Evolutionary conservation across 169 alveolate species (phyloP).

Genomic region (Eimeria tenella): DNA sequence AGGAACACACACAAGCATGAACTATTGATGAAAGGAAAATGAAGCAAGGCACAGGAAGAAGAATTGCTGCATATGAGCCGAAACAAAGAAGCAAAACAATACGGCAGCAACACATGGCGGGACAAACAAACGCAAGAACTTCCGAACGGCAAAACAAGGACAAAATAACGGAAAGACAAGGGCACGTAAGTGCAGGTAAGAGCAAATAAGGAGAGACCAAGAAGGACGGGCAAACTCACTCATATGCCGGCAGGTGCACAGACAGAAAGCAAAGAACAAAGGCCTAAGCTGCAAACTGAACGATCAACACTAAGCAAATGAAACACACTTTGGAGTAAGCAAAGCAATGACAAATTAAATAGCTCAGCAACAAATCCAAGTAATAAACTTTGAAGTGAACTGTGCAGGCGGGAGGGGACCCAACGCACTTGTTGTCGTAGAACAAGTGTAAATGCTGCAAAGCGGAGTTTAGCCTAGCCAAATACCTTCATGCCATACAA

Average conservation of each 20-base stretch:
- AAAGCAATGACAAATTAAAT: no score
- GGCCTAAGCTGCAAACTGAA: no score
- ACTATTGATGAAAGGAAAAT: no score
- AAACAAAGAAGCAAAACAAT: no score
- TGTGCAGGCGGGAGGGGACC: background rate
- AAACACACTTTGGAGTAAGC: no score
- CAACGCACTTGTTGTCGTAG: background rate
- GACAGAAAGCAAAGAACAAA: background rate
- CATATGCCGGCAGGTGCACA: background rate
- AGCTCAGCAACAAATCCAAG: no score
- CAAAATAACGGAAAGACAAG: background rate
- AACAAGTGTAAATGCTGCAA: background rate
- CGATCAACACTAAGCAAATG: no score
- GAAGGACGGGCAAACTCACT: background rate
- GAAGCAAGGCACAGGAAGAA: no score
- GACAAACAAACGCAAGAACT: background rate
- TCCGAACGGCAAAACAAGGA: background rate
- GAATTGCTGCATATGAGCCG: no score
- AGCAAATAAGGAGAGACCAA: background rate
- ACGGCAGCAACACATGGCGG: no score
- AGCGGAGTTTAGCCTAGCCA: background rate
- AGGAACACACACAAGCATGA: background rate
- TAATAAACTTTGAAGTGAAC: no score
- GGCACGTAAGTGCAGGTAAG: background rate
- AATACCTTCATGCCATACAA: background rate